These are phyloP conservation scores for Barnettozyma pratensis DNA, from an alignment of 805 yeast genomes.

Conservation along the genomic window DNA sequence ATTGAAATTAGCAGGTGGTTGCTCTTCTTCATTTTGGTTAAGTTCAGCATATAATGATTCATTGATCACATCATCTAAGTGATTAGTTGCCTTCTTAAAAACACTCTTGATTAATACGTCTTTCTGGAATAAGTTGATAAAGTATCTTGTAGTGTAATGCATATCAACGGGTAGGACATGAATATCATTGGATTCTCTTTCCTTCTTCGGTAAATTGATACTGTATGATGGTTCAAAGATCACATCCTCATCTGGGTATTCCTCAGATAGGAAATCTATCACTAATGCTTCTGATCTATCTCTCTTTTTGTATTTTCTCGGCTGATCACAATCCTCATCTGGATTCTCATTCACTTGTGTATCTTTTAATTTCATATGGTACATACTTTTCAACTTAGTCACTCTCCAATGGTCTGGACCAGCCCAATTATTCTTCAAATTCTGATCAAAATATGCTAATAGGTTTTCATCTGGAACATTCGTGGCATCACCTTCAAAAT, in stretches of 20 bases:
- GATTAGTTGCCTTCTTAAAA: slow-evolving; percentile 20
- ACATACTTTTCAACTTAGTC: slow-evolving; percentile 40
- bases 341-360: neutral
- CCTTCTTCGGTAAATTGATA: slow-evolving; percentile 36
- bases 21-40: slow-evolving; percentile 25
- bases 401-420: slow-evolving; percentile 95
- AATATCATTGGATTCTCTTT: slow-evolving; percentile 36
- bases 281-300: slow-evolving; percentile 27
- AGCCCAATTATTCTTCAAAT: slow-evolving; percentile 70
- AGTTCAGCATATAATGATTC: slow-evolving; percentile 67
- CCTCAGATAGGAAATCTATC: slow-evolving; percentile 39
- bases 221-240: slow-evolving; percentile 31
- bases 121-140: slow-evolving; percentile 64
- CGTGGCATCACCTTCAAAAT: slow-evolving; percentile 17
- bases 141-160: slow-evolving; percentile 62
- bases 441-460: slow-evolving; percentile 76
- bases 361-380: slow-evolving; percentile 19
- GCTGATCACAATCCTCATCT: neutral
- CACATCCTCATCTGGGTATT: slow-evolving; percentile 29
- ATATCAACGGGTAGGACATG: slow-evolving; percentile 68
- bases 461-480: slow-evolving; percentile 50
- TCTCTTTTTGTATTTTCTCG: slow-evolving; percentile 5
- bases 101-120: slow-evolving; percentile 44
- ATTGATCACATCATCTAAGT: slow-evolving; percentile 39
- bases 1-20: slow-evolving; percentile 19